phyloP scores from a whole-genome alignment of 2,329 filamentous ascomycete genomes.

The Trichoderma asperellum region DNA sequence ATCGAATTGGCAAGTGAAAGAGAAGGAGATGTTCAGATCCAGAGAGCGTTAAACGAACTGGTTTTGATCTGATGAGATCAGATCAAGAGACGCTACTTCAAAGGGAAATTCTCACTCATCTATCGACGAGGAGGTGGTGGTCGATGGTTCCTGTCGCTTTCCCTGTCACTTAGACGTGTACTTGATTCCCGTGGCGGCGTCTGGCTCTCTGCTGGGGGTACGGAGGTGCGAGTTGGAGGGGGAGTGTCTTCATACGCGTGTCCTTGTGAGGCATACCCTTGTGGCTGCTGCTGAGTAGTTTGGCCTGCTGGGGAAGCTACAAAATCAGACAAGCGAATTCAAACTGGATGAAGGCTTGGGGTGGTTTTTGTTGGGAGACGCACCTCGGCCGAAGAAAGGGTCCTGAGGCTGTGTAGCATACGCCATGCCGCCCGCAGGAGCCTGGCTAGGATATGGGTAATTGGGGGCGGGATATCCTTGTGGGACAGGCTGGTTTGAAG shows the following conservation, averaged over 20 bases:
- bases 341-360: slow-evolving; percentile 24
- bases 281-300: slow-evolving; percentile 38
- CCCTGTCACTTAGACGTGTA: slow-evolving; percentile 49
- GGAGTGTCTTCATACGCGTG: slow-evolving; percentile 58
- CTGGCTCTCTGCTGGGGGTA: slow-evolving; percentile 46
- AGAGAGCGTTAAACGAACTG: slow-evolving; percentile 36
- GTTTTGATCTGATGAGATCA: slow-evolving; percentile 38
- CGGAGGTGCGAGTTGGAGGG: slow-evolving; percentile 42
- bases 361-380: slow-evolving; percentile 48
- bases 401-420: slow-evolving; percentile 53
- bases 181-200: slow-evolving; percentile 44
- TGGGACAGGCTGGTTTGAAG: slow-evolving; percentile 39
- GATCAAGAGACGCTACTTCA: slow-evolving; percentile 4
- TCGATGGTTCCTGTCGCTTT: slow-evolving; percentile 48
- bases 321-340: slow-evolving; percentile 48
- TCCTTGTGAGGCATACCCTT: slow-evolving; percentile 50
- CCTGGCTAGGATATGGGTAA: slow-evolving; percentile 44
- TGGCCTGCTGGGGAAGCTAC: slow-evolving; percentile 58
- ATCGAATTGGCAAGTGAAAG: slow-evolving; percentile 16
- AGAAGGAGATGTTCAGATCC: slow-evolving; percentile 35
- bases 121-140: slow-evolving; percentile 45
- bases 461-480: slow-evolving; percentile 40
- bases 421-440: slow-evolving; percentile 40
- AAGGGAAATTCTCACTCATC: slow-evolving; percentile 28
- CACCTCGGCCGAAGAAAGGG: slow-evolving; percentile 63